Evolutionary conservation across 192 early-diverging fungal genomes (phyloP).

Genomic region (Diversispora epigaea): DNA sequence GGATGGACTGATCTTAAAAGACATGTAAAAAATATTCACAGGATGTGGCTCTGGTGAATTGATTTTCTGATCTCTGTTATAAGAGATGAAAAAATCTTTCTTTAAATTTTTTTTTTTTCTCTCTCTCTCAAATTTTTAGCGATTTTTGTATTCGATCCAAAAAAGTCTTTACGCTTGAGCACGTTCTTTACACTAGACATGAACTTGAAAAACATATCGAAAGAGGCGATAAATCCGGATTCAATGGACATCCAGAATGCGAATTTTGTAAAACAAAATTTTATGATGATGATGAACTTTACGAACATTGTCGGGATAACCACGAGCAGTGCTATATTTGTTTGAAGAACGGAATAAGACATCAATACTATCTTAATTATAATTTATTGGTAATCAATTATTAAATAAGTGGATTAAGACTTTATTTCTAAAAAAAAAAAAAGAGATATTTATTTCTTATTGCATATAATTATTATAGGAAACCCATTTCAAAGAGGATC

Average conservation of each 20-base stretch:
- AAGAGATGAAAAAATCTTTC: too few species aligned
- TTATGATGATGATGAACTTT: conserved; percentile 93
- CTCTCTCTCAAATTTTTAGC: conserved; percentile 44
- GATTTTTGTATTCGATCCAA: conserved; percentile 88
- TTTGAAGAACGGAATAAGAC: conserved; percentile 64
- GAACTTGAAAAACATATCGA: conserved; percentile 77
- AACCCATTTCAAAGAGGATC: conserved; percentile 78
- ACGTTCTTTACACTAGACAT: conserved; percentile 75
- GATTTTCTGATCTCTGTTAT: not conserved
- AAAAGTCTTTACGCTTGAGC: conserved; percentile 93
- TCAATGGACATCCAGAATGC: conserved; percentile 87
- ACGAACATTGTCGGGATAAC: conserved; percentile 85
- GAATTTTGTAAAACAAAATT: conserved; percentile 82
- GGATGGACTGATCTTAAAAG: conserved; percentile 82
- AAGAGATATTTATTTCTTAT: not conserved
- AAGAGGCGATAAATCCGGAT: conserved; percentile 70
- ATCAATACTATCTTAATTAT: conserved; percentile 90
- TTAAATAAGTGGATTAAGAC: not conserved
- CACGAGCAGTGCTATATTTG: conserved; percentile 97
- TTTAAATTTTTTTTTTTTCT: too few species aligned
- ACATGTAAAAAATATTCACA: conserved; percentile 78
- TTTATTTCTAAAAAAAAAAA: not conserved
- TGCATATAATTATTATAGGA: conserved; percentile 40
- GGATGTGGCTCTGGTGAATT: conserved; percentile 71
- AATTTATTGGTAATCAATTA: conserved; percentile 60